Evolutionary conservation across 2,329 filamentous ascomycete genomes (phyloP), one percentile per base, ranked within the genome.

Genomic region (Epicoccum nigrum): DNA sequence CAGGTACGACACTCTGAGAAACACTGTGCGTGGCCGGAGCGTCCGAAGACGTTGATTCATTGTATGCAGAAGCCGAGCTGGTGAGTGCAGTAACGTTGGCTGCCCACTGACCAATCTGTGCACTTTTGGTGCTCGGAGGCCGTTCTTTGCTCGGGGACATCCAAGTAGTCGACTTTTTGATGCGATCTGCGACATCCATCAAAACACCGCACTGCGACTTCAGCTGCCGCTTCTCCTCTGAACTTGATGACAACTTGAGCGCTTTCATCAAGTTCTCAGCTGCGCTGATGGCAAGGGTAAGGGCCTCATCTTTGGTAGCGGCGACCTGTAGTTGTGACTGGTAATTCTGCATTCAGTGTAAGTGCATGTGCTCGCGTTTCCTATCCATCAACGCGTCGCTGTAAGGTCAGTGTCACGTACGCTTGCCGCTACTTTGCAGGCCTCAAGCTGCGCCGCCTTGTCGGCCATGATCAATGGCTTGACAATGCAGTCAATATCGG

Each of bases 251-350:
- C 52, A 89, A 77, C 52, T 79, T 80, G 45, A 90, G 77, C 2
- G 90, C 90, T 65, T 84, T 83, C 85, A 97, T 90, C 62, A 94
- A 92, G 42, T 88, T 77, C 69, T 97, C 91, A 17, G 86, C 88
- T 4, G 89, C 89, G 58, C 81, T 78, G 66, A 96, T 90, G 41
- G 90, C 87, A 70, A 89, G 83, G 43, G 86, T 78, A 47, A 97
- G 80, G 34, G 90, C 91, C 61, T 86, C 85, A 59, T 82, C 75
- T 59, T 83, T 81, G 39, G 79, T 82, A 19, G 71, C 68, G 30
- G 83, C 77, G 54, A 71, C 68, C 53, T 77, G 72, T 62, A 87
- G 75, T 63, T 75, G 75, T 52, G 73, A 75, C 71, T 62, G 60
- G 32, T 62, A 65, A 7, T 59, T 60, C 61, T 69, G 53, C 28